Percentiles rank a stretch among this genome's conserved stretches.
phyloP scores from a whole-genome alignment of 225 moss, liverwort and hornwort genomes.

The Bryum argenteum region DNA sequence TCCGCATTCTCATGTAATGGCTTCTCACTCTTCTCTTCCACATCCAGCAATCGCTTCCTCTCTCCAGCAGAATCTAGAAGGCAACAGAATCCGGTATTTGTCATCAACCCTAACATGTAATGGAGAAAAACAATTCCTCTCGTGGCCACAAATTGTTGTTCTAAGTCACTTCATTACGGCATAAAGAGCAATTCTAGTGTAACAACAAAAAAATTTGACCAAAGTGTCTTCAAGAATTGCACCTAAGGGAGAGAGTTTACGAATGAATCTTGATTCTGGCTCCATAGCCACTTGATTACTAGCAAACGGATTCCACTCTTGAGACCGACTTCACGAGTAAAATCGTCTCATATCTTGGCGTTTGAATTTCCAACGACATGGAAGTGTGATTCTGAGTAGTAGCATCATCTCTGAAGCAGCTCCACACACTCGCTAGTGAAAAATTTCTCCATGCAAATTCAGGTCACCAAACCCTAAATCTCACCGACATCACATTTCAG shows the following conservation, averaged over 20 bases:
- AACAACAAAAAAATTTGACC: too few relatives aligned
- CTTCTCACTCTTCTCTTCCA: slow-evolving; percentile 34
- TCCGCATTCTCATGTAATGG: slow-evolving; percentile 58
- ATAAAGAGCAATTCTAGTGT: too few relatives aligned
- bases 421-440: too few relatives aligned
- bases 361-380: slow-evolving; percentile 4
- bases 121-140: too few relatives aligned
- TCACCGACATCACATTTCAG: background rate
- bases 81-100: slow-evolving; percentile 9
- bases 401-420: slow-evolving; percentile 20
- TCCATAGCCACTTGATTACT: slow-evolving; percentile 28
- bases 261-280: slow-evolving; percentile 23
- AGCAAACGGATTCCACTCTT: slow-evolving; percentile 23
- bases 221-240: background rate
- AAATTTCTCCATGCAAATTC: too few relatives aligned
- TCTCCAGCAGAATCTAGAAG: slow-evolving; percentile 42
- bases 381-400: background rate
- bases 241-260: slow-evolving; percentile 33
- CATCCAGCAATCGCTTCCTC: slow-evolving; percentile 45
- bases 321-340: slow-evolving; percentile 36
- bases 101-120: slow-evolving; percentile 12
- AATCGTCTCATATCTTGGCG: slow-evolving; percentile 30
- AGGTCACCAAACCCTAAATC: background rate
- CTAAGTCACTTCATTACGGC: too few relatives aligned
- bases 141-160: too few relatives aligned